These are phyloP conservation scores for Xylariomycetidae sp. DNA, from an alignment of 2,329 filamentous ascomycete species.

Conservation along the genomic window DNA sequence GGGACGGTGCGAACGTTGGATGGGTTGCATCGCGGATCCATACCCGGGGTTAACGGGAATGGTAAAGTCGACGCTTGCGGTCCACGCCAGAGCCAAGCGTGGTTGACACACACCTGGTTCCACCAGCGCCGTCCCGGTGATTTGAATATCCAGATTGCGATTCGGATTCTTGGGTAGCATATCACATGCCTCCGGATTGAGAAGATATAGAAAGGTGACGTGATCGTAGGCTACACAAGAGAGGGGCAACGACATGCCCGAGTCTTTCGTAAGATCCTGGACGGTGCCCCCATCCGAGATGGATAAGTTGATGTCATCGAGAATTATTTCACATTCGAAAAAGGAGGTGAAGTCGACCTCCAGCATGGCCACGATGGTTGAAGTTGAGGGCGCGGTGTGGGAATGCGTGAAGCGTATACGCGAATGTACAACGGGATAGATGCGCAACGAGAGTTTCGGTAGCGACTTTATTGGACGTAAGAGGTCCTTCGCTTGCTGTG, in stretches of 20 bases:
- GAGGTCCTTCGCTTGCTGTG: slow-evolving; percentile 53
- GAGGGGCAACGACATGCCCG: slow-evolving; percentile 50
- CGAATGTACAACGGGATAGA: slow-evolving; percentile 67
- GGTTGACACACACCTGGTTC: slow-evolving; percentile 55
- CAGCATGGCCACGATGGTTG: slow-evolving; percentile 63
- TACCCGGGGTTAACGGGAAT: slow-evolving; percentile 60
- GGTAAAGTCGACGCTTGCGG: slow-evolving; percentile 65
- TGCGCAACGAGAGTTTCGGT: slow-evolving; percentile 56
- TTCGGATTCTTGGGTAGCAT: slow-evolving; percentile 39
- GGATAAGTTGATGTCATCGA: slow-evolving; percentile 54
- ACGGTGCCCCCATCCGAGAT: slow-evolving; percentile 56
- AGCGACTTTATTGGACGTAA: slow-evolving; percentile 61
- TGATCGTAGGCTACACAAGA: slow-evolving; percentile 68
- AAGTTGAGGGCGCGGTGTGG: slow-evolving; percentile 50
- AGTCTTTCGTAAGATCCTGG: slow-evolving; percentile 50
- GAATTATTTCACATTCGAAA: slow-evolving; percentile 60
- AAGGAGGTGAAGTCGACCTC: slow-evolving; percentile 71
- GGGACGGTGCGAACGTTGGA: slow-evolving; percentile 57
- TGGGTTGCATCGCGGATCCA: slow-evolving; percentile 50
- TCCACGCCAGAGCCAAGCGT: slow-evolving; percentile 62
- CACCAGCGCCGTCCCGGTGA: slow-evolving; percentile 55
- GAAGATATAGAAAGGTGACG: slow-evolving; percentile 68
- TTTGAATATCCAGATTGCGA: slow-evolving; percentile 53
- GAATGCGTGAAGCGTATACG: slow-evolving; percentile 68
- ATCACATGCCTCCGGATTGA: slow-evolving; percentile 49